A percentile compares a stretch with the other conserved stretches of the same genome.
Conservation (phyloP, 305 asterid species). For the Fraxinus paxiana region DNA sequence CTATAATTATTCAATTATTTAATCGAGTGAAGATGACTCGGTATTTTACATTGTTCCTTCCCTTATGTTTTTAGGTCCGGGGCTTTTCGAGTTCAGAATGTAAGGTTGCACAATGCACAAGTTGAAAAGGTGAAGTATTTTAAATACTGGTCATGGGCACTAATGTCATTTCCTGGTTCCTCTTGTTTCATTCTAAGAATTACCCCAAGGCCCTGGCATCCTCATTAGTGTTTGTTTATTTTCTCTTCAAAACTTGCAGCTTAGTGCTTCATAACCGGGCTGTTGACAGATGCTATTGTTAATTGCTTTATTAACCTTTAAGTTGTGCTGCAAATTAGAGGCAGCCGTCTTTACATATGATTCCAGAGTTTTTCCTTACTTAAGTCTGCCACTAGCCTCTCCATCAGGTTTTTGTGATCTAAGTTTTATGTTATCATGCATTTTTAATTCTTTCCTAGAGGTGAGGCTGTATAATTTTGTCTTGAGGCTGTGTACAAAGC, state of each 20-base stretch:
- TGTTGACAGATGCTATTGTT: not conserved
- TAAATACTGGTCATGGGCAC: not conserved
- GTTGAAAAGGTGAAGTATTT: slow-evolving; percentile 67
- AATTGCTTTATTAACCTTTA: slow-evolving; percentile 9
- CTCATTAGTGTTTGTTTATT: slow-evolving; percentile 2
- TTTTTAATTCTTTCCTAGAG: not conserved
- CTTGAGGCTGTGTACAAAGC: not conserved
- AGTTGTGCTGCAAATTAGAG: slow-evolving; percentile 1
- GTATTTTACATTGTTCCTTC: slow-evolving; percentile 16
- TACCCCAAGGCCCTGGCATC: slow-evolving; percentile 1
- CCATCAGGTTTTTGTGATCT: not conserved
- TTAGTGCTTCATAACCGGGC: not conserved
- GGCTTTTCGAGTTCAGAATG: slow-evolving; percentile 49
- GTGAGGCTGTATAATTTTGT: not conserved
- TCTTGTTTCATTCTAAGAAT: not conserved
- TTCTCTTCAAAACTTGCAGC: slow-evolving; percentile 2
- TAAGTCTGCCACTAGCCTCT: not conserved
- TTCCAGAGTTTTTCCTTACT: not conserved
- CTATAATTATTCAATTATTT: not conserved
- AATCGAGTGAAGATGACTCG: slow-evolving; percentile 9
- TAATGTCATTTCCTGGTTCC: slow-evolving; percentile 3
- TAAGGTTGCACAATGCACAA: slow-evolving; percentile 39
- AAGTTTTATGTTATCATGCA: not conserved
- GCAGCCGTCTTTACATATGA: not conserved
- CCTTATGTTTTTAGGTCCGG: slow-evolving; percentile 43